phyloP scores from a whole-genome alignment of 768 basidiomycete genomes.

The Daedaleopsis nitida region DNA sequence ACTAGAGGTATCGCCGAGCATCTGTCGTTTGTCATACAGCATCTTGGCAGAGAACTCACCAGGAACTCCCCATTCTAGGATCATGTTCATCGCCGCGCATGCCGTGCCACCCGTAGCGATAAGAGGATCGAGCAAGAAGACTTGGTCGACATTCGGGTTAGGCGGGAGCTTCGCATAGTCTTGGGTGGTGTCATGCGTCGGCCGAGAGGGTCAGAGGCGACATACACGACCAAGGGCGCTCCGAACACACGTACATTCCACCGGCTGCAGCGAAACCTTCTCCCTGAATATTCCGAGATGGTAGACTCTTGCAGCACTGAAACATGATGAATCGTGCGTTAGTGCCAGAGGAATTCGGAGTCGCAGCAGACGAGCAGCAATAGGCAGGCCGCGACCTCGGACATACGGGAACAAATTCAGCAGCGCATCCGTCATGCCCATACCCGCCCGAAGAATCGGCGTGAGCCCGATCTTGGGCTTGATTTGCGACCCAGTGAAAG shows the following conservation, averaged over 20 bases:
- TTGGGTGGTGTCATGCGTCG: constrained; percentile 30
- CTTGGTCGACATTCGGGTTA: constrained; percentile 71
- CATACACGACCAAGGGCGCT: neutral
- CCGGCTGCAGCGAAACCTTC: constrained; percentile 84
- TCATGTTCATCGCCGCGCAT: constrained; percentile 83
- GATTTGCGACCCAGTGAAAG: constrained; percentile 76
- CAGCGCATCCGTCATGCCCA: constrained; percentile 91
- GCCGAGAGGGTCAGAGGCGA: neutral
- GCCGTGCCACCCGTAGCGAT: constrained; percentile 96
- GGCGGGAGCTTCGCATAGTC: constrained; percentile 91
- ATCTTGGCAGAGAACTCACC: constrained; percentile 39
- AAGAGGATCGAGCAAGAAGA: constrained; percentile 90
- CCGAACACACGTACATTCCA: constrained; percentile 65
- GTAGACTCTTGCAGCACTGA: constrained; percentile 81
- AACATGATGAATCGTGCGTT: neutral
- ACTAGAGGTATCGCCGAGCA: constrained; percentile 37
- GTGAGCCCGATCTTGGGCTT: constrained; percentile 82
- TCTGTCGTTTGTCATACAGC: neutral
- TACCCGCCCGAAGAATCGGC: constrained; percentile 90
- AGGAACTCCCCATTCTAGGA: constrained; percentile 80
- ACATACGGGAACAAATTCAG: constrained; percentile 83
- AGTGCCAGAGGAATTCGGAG: neutral
- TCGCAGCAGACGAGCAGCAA: neutral
- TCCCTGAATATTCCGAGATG: constrained; percentile 91
- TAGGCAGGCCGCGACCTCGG: neutral